A percentile compares a stretch with the other conserved stretches of the same genome.
Evolutionary conservation across 208 protist species (phyloP).

Genomic region (Trichomonas vaginalis): DNA sequence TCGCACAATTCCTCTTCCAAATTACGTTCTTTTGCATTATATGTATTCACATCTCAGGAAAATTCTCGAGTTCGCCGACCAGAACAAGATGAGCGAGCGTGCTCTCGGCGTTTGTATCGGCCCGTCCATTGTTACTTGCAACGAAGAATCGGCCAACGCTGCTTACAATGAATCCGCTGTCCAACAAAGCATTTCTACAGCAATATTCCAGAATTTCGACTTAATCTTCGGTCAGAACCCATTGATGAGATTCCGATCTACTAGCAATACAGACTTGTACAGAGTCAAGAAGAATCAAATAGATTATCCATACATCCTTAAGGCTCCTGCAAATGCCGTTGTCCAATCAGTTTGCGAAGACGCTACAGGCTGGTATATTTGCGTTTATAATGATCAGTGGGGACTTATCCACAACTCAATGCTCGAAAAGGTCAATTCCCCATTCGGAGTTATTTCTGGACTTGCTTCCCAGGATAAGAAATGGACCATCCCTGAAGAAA

Average conservation of each 20-base stretch:
- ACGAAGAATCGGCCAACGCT: not conserved
- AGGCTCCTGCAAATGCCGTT: not conserved
- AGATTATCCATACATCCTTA: not conserved
- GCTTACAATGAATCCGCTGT: not conserved
- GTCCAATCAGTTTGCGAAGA: not conserved
- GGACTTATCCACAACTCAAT: not conserved
- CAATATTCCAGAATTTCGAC: not conserved
- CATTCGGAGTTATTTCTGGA: not conserved
- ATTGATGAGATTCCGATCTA: not conserved
- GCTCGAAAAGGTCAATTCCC: not conserved
- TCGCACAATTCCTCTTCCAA: not conserved
- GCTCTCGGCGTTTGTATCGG: not conserved
- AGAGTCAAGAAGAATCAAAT: not conserved
- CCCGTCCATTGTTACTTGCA: not conserved
- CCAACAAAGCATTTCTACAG: not conserved
- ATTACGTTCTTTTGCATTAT: not conserved
- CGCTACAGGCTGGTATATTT: not conserved
- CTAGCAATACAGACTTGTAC: not conserved
- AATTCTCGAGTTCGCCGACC: not conserved
- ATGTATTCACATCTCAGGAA: not conserved
- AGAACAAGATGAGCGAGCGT: not conserved
- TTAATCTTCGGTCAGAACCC: not conserved
- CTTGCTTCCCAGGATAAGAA: not conserved
- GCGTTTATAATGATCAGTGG: not conserved
- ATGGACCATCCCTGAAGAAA: not conserved